These are phyloP conservation scores for Yarrowia porcina DNA, from an alignment of 805 yeast genomes.

Conservation along the genomic window DNA sequence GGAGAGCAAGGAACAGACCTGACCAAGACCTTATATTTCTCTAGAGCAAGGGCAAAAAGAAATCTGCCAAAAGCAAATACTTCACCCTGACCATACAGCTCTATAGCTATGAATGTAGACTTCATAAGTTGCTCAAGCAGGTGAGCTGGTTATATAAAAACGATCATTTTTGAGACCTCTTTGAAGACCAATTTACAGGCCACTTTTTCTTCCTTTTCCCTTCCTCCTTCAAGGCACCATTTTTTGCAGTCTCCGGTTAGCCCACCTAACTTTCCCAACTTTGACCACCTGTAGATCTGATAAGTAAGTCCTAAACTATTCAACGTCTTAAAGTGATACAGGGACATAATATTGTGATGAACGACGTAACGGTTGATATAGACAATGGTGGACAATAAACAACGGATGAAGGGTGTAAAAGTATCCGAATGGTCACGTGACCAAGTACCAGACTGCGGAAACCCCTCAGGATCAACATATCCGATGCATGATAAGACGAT, in stretches of 20 bases:
- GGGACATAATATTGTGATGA: no score
- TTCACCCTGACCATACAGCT: not conserved
- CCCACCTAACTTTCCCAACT: not conserved
- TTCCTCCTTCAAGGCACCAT: no score
- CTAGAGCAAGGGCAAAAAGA: not conserved
- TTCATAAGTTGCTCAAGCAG: not conserved
- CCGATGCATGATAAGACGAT: not conserved
- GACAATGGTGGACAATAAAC: not conserved
- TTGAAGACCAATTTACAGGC: no score
- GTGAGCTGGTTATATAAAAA: no score
- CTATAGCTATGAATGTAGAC: not conserved
- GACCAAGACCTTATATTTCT: no score
- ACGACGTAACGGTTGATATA: no score
- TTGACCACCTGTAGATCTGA: conserved; percentile 2
- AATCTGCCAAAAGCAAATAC: not conserved
- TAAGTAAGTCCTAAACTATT: no score
- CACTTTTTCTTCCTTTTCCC: no score
- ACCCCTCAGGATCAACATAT: not conserved
- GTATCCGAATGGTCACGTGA: not conserved
- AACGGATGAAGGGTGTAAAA: not conserved
- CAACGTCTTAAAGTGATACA: no score
- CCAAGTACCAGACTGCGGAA: not conserved
- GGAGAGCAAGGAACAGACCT: no score
- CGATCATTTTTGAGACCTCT: no score
- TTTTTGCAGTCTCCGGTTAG: no score